These are phyloP conservation scores for Amphicarpaea edgeworthii DNA, from an alignment of 306 rosid species.

Conservation along the genomic window DNA sequence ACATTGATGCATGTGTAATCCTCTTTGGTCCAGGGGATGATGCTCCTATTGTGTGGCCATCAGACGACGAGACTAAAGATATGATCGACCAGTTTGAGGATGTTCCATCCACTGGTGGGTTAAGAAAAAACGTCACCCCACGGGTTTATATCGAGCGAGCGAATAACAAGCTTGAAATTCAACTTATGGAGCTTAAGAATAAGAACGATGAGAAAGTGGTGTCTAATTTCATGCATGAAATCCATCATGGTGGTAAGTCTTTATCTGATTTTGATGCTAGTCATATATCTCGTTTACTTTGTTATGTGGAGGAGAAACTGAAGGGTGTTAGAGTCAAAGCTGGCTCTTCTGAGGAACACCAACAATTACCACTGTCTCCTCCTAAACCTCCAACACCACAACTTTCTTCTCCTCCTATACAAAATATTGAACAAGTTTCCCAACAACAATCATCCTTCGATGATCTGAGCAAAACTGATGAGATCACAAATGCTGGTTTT, in stretches of 20 bases:
- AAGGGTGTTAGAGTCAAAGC: background rate
- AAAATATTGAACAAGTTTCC: background rate
- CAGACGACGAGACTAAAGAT: background rate
- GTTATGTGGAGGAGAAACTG: background rate
- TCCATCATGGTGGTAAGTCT: constrained; percentile 6
- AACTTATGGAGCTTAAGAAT: background rate
- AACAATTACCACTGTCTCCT: no score
- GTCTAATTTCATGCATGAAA: constrained; percentile 14
- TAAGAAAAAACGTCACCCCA: background rate
- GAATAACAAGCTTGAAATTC: background rate
- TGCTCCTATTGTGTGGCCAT: constrained; percentile 34
- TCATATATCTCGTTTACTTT: constrained; percentile 9
- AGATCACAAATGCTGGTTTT: background rate
- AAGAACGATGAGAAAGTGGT: constrained; percentile 1
- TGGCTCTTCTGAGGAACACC: background rate
- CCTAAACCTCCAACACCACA: background rate
- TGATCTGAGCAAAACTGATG: background rate
- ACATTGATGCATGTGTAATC: background rate
- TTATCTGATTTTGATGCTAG: constrained; percentile 8
- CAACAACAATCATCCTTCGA: background rate
- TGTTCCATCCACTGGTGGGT: background rate
- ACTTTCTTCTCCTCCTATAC: background rate
- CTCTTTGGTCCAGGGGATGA: constrained; percentile 11
- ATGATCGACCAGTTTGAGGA: background rate
- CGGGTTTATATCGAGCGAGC: background rate